phyloP scores from a whole-genome alignment of 2,329 filamentous ascomycete species.

The Teratosphaeria nubilosa region DNA sequence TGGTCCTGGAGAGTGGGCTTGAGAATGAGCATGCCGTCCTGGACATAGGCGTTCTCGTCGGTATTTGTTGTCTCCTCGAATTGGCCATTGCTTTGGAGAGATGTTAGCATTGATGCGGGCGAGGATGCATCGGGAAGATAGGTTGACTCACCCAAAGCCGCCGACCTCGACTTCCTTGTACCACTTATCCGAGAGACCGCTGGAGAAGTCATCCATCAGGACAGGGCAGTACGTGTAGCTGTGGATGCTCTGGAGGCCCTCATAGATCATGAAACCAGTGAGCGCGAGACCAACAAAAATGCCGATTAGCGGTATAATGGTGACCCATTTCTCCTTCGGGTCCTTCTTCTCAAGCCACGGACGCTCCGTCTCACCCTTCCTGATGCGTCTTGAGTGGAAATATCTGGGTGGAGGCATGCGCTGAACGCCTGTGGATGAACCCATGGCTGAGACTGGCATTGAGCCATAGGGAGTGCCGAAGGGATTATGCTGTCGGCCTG shows the following conservation, averaged over 20 bases:
- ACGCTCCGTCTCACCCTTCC: constrained; percentile 63
- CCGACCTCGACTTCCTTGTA: constrained; percentile 65
- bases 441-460: constrained; percentile 33
- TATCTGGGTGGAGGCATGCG: constrained; percentile 32
- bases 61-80: constrained; percentile 66
- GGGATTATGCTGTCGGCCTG: constrained; percentile 21
- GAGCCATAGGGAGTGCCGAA: constrained; percentile 34
- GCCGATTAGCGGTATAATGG: constrained; percentile 65
- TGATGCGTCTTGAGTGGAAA: constrained; percentile 64
- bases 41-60: constrained; percentile 64
- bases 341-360: constrained; percentile 67
- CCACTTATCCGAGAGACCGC: constrained; percentile 51
- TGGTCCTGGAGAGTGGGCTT: constrained; percentile 67
- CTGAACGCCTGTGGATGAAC: constrained; percentile 31
- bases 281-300: constrained; percentile 58
- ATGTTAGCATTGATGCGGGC: background rate
- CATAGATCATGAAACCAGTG: constrained; percentile 63
- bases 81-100: constrained; percentile 55
- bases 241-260: constrained; percentile 61
- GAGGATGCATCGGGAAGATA: background rate
- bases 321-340: constrained; percentile 77
- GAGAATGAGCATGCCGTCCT: constrained; percentile 61
- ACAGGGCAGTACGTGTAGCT: constrained; percentile 65
- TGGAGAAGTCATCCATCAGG: constrained; percentile 55
- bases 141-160: constrained; percentile 57